Percentiles rank a stretch among this genome's conserved stretches.
phyloP scores from a whole-genome alignment of 441 rosid genomes.

The Kokia cookei region DNA sequence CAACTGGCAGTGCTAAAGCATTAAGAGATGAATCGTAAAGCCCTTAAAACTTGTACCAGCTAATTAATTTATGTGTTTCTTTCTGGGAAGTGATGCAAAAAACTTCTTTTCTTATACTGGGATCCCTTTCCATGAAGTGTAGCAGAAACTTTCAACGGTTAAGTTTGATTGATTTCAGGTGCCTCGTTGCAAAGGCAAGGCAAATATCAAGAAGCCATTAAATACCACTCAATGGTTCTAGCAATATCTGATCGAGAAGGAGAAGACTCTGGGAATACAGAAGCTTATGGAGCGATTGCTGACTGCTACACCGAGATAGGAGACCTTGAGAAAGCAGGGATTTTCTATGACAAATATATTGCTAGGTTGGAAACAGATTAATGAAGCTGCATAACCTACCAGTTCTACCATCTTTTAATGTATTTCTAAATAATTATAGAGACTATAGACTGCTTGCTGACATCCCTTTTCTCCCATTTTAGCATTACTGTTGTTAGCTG shows the following conservation, averaged over 20 bases:
- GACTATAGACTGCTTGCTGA: not conserved
- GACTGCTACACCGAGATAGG: constrained; percentile 94
- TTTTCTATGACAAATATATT: constrained; percentile 76
- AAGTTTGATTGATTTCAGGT: constrained; percentile 29
- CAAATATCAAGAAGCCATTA: constrained; percentile 69
- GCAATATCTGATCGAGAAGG: constrained; percentile 64
- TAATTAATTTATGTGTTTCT: not conserved
- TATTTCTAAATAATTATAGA: not conserved
- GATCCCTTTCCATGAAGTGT: not conserved
- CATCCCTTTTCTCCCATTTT: not conserved
- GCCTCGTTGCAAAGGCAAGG: constrained; percentile 93
- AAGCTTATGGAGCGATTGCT: constrained; percentile 95
- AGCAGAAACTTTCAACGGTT: not conserved
- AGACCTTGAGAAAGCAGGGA: constrained; percentile 85
- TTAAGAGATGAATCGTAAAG: not conserved
- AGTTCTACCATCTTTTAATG: not conserved
- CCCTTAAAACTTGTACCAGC: not conserved
- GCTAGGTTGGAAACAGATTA: constrained; percentile 74
- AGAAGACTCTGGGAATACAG: constrained; percentile 87
- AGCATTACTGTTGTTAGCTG: not conserved
- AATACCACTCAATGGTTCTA: constrained; percentile 74
- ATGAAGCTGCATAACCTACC: not conserved
- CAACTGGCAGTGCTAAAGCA: not conserved
- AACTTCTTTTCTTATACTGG: not conserved
- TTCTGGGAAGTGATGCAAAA: not conserved